Conservation (phyloP, 1,284 basidiomycete species). For the Ustilago curta region DNA sequence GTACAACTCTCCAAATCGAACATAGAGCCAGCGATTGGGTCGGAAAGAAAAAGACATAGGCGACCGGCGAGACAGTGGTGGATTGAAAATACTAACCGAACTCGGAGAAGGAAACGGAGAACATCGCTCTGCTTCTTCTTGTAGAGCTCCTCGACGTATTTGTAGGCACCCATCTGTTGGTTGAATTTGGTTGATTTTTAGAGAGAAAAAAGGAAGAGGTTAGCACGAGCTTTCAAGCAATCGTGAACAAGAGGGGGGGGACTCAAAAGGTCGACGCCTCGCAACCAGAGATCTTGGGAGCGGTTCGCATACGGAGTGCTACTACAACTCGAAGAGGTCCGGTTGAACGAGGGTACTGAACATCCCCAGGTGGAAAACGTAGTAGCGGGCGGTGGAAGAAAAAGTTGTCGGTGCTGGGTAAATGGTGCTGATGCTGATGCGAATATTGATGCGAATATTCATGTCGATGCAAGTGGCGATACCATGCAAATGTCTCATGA, state of each 20-base stretch:
- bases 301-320: conserved; percentile 42
- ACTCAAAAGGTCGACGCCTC: conserved; percentile 53
- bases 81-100: conserved; percentile 76
- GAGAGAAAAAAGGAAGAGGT: conserved; percentile 15
- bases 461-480: conserved; percentile 1
- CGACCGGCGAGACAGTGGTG: neutral
- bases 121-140: conserved; percentile 89
- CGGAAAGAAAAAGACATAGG: neutral
- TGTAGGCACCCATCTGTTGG: conserved; percentile 78
- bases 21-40: conserved; percentile 4
- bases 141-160: conserved; percentile 91
- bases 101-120: conserved; percentile 96
- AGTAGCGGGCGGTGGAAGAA: conserved; percentile 13
- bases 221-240: conserved; percentile 58
- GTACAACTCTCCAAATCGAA: neutral
- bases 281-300: conserved; percentile 13
- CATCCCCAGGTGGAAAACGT: conserved; percentile 34
- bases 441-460: neutral
- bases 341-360: conserved; percentile 36
- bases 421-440: neutral
- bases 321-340: conserved; percentile 41
- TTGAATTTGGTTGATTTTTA: neutral
- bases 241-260: conserved; percentile 35
- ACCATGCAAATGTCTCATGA: neutral
- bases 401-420: neutral